Percentiles rank a stretch among this genome's conserved stretches.
Conservation (phyloP, 2,329 filamentous ascomycete species). For the Coleophoma eucalyptorum region DNA sequence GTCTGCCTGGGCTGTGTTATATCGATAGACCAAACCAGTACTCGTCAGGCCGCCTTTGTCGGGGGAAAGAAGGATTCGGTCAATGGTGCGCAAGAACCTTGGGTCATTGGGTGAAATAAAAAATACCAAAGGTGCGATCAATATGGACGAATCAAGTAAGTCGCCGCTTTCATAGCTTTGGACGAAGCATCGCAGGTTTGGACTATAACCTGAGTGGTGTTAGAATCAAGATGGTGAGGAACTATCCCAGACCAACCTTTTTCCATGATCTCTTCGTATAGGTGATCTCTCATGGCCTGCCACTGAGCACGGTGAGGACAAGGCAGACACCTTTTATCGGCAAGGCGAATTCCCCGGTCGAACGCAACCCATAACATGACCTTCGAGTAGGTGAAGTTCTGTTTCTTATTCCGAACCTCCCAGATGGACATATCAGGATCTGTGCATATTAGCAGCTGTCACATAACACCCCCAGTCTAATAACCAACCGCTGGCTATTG, state of each 20-base stretch:
- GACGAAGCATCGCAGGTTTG: constrained; percentile 64
- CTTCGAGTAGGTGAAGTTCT: constrained; percentile 79
- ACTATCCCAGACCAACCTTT: constrained; percentile 38
- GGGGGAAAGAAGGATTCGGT: constrained; percentile 66
- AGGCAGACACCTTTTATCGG: constrained; percentile 72
- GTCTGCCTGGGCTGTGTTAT: constrained; percentile 64
- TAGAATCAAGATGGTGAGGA: background rate
- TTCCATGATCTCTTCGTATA: constrained; percentile 77
- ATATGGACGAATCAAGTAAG: constrained; percentile 68
- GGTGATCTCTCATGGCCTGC: constrained; percentile 60
- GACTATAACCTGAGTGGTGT: constrained; percentile 56
- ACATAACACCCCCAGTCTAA: too few relatives aligned
- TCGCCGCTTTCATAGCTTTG: constrained; percentile 73
- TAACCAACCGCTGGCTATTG: constrained; percentile 33
- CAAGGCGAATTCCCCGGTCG: constrained; percentile 68
- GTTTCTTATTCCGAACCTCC: constrained; percentile 73
- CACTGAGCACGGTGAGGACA: constrained; percentile 67
- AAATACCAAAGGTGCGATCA: constrained; percentile 76
- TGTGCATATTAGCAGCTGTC: constrained; percentile 18
- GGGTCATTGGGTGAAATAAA: constrained; percentile 77
- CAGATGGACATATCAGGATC: constrained; percentile 79
- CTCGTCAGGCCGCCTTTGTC: constrained; percentile 74
- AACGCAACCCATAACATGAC: constrained; percentile 82
- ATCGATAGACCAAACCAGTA: constrained; percentile 72
- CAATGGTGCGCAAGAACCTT: constrained; percentile 68